Base-by-base conservation (phyloP, 495 filamentous ascomycete genomes). In the Podospora australis region DNA sequence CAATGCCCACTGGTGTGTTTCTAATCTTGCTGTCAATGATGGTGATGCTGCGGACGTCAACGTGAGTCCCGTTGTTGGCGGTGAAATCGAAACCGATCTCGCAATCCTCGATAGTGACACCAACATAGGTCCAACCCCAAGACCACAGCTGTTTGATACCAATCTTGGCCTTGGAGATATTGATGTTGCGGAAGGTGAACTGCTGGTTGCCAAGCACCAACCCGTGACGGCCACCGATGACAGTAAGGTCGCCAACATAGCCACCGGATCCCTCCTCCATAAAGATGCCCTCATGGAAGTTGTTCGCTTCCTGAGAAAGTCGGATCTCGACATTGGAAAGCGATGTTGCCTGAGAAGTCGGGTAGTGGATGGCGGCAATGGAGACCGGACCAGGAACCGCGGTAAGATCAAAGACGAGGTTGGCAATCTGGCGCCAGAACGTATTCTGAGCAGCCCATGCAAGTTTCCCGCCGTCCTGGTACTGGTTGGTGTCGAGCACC, bases 11-110 rank as follows among this genome's bases (percentile, higher is more conserved):
- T 6, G 77, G 75, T 2, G 83, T 88, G 63, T 86, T 81, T 39
- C 67, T 81, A 56, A 95, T 81, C 1, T 67, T 79, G 64, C 81
- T 87, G 68, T 96, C 90, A 16, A 89, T 74, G 52, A 96, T 71
- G 40, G 86, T 67, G 25, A 90, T 76, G 0, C 85, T 87, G 42
- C 86, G 85, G 26, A 88, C 86, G 13, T 73, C 75, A 62, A 84
- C 80, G 25, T 20, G 36, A 14, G 44, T 49, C 1, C 32, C 36
- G 43, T 52, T 48, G 19, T 39, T 45, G 9, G 52, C 49, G 2
- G 78, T 72, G 63, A 88, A 87, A 53, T 85, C 75, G 28, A 88
- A 72, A 43, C 82, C 85, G 11, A 79, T 71, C 6, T 64, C 61
- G 62, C 84, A 88, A 62, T 84, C 79, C 50, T 68, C 67, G 54